Evolutionary conservation across 768 basidiomycete species (phyloP), one percentile per base, ranked within the genome.

Genomic region (Pilatotrama ljubarskyi): DNA sequence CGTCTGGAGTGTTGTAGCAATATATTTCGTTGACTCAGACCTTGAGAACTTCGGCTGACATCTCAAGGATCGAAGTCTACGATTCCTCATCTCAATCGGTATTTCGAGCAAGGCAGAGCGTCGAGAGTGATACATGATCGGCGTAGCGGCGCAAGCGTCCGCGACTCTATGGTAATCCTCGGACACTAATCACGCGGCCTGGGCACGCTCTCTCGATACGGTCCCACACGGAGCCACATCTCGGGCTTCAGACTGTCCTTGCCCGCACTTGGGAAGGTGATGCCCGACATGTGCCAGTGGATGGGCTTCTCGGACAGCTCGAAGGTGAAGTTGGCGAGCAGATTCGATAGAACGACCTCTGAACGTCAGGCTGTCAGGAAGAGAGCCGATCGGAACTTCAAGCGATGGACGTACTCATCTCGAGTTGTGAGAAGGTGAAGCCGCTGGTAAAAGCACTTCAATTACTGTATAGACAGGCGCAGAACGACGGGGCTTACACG

Each of bases 281-380:
- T 51, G 0, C 52, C 61, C 7, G 61, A 62, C 1, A 62, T 38
- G 47, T 65, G 56, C 64, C 65, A 66, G 10, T 58, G 29, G 18
- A 66, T 64, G 8, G 59, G 62, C 25, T 55, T 64, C 15, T 53
- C 54, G 4, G 48, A 54, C 37, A 54, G 56, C 40, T 52, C 59
- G 56, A 66, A 66, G 11, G 49, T 55, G 65, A 66, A 66, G 59
- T 59, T 52, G 2, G 58, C 25, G 14, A 66, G 51, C 9, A 66
- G 49, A 29, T 48, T 57, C 2, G 62, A 55, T 40, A 66, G 20
- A 5, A 66, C 47, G 41, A 61, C 62, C 59, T 63, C 65, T 66
- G 57, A 17, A 11, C 3, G 18, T 26, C 38, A 47, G 35, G n/a
- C 10, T 5, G 11, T 35, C 36, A 5, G 13, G 11, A n/a, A n/a